Evolutionary conservation across 225 moss, liverwort and hornwort genomes (phyloP).

Genomic region (Straminergon stramineum): DNA sequence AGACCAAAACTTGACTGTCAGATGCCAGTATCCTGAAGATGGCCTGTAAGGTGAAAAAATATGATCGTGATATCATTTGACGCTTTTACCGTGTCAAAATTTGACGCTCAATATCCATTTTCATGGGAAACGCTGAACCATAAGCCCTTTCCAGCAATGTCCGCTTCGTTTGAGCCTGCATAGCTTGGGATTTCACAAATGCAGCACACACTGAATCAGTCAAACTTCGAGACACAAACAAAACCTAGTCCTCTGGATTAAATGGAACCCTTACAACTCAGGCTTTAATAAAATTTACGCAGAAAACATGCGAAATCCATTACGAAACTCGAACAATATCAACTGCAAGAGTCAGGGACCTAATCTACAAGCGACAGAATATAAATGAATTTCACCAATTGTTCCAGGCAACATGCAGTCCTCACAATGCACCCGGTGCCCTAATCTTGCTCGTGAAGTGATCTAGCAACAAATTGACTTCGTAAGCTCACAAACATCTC

Average conservation of each 20-base stretch:
- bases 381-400: neutral
- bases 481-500: neutral
- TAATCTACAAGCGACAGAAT: neutral
- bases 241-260: neutral
- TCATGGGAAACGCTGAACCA: constrained; percentile 73
- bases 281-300: neutral
- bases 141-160: constrained; percentile 57
- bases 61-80: neutral
- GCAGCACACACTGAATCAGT: neutral
- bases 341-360: neutral
- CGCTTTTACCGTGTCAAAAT: constrained; percentile 66
- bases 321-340: neutral
- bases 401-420: neutral
- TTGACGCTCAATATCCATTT: constrained; percentile 84
- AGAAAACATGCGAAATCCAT: neutral
- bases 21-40: neutral
- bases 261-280: neutral
- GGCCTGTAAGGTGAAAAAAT: neutral
- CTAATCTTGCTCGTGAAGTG: neutral
- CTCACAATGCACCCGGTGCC: neutral
- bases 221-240: neutral
- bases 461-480: neutral
- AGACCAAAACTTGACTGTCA: neutral
- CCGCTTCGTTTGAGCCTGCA: constrained; percentile 58
- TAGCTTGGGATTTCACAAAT: constrained; percentile 43